Percentiles rank a stretch among this genome's conserved stretches.
phyloP scores from a whole-genome alignment of 768 basidiomycete genomes.

The Lenzites betulinus region DNA sequence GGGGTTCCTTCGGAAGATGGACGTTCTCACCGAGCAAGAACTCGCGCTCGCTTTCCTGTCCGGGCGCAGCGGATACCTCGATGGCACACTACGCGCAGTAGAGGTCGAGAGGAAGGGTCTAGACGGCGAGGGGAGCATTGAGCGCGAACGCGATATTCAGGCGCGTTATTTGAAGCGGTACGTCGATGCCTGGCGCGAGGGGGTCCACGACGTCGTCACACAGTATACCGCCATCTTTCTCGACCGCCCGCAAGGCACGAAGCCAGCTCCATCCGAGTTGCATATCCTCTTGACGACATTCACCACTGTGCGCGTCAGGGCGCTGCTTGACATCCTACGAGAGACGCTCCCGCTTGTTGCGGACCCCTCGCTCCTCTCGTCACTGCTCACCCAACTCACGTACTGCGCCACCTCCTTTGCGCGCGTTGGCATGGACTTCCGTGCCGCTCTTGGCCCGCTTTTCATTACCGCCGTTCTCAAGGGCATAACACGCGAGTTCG shows the following conservation, averaged over 20 bases:
- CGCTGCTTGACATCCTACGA: conserved; percentile 68
- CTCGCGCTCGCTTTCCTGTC: conserved; percentile 86
- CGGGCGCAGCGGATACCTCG: conserved; percentile 67
- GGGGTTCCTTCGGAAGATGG: conserved; percentile 84
- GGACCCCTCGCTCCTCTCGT: conserved; percentile 64
- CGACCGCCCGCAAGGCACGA: conserved; percentile 49
- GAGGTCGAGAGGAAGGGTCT: conserved; percentile 40
- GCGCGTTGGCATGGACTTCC: conserved; percentile 92
- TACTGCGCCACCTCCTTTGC: conserved; percentile 93
- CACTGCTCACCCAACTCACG: conserved; percentile 88
- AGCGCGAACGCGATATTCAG: conserved; percentile 55
- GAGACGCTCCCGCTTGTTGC: conserved; percentile 62
- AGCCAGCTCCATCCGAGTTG: conserved; percentile 37
- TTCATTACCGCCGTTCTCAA: conserved; percentile 64
- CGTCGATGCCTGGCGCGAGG: conserved; percentile 89
- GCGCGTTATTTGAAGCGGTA: conserved; percentile 82
- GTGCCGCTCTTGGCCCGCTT: conserved; percentile 61
- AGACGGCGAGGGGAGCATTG: conserved; percentile 49
- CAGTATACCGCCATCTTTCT: conserved; percentile 91
- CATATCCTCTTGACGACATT: conserved; percentile 65
- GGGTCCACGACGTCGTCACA: conserved; percentile 88
- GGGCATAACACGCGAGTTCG: conserved; percentile 56
- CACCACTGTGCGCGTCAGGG: conserved; percentile 57
- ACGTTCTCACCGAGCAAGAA: conserved; percentile 66
- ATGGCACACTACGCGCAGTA: conserved; percentile 54